These are phyloP conservation scores for Paramecium tetraurelia DNA, from an alignment of 73 alveolate species.

Conservation along the genomic window DNA sequence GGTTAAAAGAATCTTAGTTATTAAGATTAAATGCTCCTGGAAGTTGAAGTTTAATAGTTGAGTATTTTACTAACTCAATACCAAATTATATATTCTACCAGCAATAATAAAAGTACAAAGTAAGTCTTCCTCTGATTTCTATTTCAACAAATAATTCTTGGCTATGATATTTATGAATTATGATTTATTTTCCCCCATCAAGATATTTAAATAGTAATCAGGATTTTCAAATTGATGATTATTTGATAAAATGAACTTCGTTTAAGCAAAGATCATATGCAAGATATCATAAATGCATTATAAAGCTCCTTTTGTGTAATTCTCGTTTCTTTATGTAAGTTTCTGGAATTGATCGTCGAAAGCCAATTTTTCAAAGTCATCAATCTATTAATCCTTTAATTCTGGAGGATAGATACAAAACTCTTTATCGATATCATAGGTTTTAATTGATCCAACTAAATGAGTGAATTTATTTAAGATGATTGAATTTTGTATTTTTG, in stretches of 20 bases:
- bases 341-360: not conserved
- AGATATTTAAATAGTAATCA: not conserved
- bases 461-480: not conserved
- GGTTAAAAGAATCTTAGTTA: not conserved
- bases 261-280: not conserved
- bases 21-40: not conserved
- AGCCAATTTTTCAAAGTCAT: not conserved
- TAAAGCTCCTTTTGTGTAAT: conserved; percentile 3
- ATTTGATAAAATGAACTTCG: not conserved
- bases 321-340: not conserved
- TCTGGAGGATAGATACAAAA: conserved; percentile 41
- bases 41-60: not conserved
- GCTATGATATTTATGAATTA: not conserved
- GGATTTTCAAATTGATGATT: not conserved
- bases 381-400: not conserved
- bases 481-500: not conserved
- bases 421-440: not conserved
- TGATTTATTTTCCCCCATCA: not conserved
- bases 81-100: not conserved
- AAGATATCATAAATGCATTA: not conserved
- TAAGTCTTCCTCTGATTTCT: not conserved
- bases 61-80: not conserved
- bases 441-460: not conserved
- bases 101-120: not conserved
- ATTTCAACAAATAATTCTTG: conserved; percentile 29